Base-by-base conservation (phyloP, 352 stramenopile species). In the Phytophthora pisi region DNA sequence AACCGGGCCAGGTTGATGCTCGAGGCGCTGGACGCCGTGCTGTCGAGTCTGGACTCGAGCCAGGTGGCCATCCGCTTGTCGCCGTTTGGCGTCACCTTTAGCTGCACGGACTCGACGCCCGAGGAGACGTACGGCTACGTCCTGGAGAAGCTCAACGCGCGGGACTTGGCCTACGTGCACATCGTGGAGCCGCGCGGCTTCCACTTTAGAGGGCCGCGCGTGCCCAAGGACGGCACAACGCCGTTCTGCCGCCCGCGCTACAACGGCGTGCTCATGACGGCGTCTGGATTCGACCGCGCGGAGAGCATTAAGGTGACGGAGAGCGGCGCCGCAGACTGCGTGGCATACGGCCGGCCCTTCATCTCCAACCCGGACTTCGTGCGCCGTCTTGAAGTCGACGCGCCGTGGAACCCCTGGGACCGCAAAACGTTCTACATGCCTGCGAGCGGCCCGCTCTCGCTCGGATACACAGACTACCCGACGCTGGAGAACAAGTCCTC, bases 331-430 rank as follows among this genome's bases (percentile, higher is more conserved):
- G 81, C 68, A 4, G 81, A 92, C 55, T 71, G 68, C 28, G 78
- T 92, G 13, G 83, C 77, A 18, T 92, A 82, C 66, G 83, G 84
- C 13, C 77, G 81, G 16, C 63, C 68, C 15, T 92, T 90, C 68
- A 90, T 92, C 65, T 74, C 81, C 11, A 92, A 90, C 53, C 84
- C 84, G 49, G 83, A 92, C 66, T 63, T 92, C 9, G 77, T 88
- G 40, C 57, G 71, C 28, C 74, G 82, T 8, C 62, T 92, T 28
- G 51, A 77, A 61, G 46, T 80, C 16, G 67, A 42, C 30, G 67
- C 74, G 3, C 65, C 78, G 13, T 65, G 80, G 38, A 86, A 82
- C 49, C 52, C 63, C n/a, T 87, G 70, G 51, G 58, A 87, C 54
- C 66, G 73, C 28, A 64, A 65, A 36, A 78, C 69, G 6, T 81